Conservation (phyloP, 2,329 filamentous ascomycete genomes). For the Ceratocystis alfenasii region DNA sequence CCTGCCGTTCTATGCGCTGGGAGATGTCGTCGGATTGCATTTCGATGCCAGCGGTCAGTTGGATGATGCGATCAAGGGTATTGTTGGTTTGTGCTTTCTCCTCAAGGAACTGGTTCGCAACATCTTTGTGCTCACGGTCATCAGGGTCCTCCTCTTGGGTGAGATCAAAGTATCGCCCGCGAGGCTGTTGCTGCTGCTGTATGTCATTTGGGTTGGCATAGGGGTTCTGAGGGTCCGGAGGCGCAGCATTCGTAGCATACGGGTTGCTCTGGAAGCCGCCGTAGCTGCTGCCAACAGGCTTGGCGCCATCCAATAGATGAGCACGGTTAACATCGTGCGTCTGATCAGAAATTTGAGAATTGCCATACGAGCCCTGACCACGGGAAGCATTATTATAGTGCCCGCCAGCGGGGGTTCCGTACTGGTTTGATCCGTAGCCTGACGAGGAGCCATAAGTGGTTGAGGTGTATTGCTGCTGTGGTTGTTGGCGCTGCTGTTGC, state of each 20-base stretch:
- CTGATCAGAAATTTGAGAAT: constrained; percentile 31
- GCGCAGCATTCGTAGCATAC: constrained; percentile 13
- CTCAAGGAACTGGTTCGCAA: constrained; percentile 41
- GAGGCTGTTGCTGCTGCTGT: constrained; percentile 41
- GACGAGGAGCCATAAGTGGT: constrained; percentile 23
- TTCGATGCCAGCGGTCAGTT: constrained; percentile 57
- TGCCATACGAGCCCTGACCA: constrained; percentile 49
- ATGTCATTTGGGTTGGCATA: constrained; percentile 23
- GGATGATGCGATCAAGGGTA: constrained; percentile 37
- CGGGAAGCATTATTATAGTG: constrained; percentile 44
- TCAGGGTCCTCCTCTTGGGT: constrained; percentile 67
- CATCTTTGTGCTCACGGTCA: constrained; percentile 55
- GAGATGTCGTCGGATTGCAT: constrained; percentile 58
- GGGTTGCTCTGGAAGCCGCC: constrained; percentile 26
- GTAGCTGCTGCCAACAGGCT: constrained; percentile 22
- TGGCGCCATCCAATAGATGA: constrained; percentile 17
- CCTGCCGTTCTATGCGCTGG: constrained; percentile 59
- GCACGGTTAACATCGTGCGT: constrained; percentile 37
- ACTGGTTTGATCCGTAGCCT: constrained; percentile 44
- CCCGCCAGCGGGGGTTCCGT: constrained; percentile 38
- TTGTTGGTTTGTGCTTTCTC: constrained; percentile 33
- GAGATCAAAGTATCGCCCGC: constrained; percentile 61
- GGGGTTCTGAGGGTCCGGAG: constrained; percentile 15
- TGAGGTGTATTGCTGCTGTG: constrained; percentile 14
- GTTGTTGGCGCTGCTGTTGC: constrained; percentile 24